These are phyloP conservation scores for Xylaria bambusicola DNA, from an alignment of 495 filamentous ascomycete genomes.

Conservation along the genomic window DNA sequence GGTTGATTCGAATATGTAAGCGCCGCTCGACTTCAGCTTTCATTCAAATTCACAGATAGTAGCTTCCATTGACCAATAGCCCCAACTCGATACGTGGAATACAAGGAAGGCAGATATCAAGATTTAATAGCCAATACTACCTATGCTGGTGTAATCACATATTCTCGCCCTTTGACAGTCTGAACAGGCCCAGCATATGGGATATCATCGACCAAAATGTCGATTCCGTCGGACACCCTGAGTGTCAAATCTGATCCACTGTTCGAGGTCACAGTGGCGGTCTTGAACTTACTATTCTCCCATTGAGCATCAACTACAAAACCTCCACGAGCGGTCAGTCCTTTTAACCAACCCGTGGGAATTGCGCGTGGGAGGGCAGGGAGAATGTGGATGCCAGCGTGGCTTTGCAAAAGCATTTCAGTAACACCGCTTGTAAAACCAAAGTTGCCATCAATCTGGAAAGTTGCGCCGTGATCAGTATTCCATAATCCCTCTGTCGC, in stretches of 20 bases:
- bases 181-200: too few species aligned
- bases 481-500: slow-evolving; percentile 47
- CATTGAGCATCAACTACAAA: slow-evolving; percentile 45
- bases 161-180: too few species aligned
- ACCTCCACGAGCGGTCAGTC: slow-evolving; percentile 45
- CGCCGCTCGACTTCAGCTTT: too few species aligned
- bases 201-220: too few species aligned
- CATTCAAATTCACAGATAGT: too few species aligned
- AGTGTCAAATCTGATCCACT: background rate
- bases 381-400: slow-evolving; percentile 40
- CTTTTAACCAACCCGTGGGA: slow-evolving; percentile 37
- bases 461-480: slow-evolving; percentile 39
- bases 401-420: slow-evolving; percentile 56
- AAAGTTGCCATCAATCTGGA: slow-evolving; percentile 33
- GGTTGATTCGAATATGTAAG: too few species aligned
- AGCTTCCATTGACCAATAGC: too few species aligned
- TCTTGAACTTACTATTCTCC: slow-evolving; percentile 18
- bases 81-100: too few species aligned
- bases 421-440: slow-evolving; percentile 50
- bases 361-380: slow-evolving; percentile 45
- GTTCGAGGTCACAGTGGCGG: background rate
- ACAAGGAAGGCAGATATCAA: too few species aligned
- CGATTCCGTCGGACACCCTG: background rate
- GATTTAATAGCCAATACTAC: too few species aligned
- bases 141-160: too few species aligned